These are phyloP conservation scores for Eleusine indica DNA, from an alignment of 176 grass and related monocot species.

Conservation along the genomic window DNA sequence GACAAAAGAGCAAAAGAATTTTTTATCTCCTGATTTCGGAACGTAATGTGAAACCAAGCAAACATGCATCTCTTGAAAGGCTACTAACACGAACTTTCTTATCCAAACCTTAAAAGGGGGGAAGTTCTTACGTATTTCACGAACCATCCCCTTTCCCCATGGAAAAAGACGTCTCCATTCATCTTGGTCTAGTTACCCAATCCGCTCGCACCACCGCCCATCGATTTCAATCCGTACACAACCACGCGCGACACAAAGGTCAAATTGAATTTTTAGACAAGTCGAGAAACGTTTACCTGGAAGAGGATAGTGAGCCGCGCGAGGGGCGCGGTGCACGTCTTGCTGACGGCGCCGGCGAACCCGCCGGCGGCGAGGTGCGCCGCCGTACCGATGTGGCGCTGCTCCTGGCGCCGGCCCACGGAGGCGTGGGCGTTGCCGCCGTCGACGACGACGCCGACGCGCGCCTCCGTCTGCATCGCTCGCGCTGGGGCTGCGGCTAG, in stretches of 20 bases:
- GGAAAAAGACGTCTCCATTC: background rate
- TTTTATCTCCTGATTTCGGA: background rate
- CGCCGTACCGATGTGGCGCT: slow-evolving; percentile 60
- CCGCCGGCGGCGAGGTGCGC: slow-evolving; percentile 78
- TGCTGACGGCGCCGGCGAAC: slow-evolving; percentile 81
- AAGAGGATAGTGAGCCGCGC: slow-evolving; percentile 93
- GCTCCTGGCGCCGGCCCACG: slow-evolving; percentile 34
- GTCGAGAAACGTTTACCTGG: slow-evolving; percentile 49
- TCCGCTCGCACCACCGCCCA: background rate
- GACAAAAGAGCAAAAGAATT: background rate
- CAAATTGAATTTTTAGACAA: background rate
- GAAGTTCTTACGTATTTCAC: background rate
- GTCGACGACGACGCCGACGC: slow-evolving; percentile 62
- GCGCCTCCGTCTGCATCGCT: slow-evolving; percentile 70
- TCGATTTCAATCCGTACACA: slow-evolving; percentile 6
- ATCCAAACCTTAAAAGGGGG: slow-evolving; percentile 3
- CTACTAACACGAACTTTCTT: background rate
- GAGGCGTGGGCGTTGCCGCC: slow-evolving; percentile 18
- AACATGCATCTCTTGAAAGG: background rate
- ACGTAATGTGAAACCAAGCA: background rate
- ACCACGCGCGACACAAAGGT: background rate
- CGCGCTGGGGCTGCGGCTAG: background rate
- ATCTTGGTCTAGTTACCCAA: background rate
- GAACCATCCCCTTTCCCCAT: background rate
- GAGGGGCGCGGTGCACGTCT: slow-evolving; percentile 91